Evolutionary conservation across 2,329 filamentous ascomycete genomes (phyloP).

Genomic region (Aspergillus unguis): DNA sequence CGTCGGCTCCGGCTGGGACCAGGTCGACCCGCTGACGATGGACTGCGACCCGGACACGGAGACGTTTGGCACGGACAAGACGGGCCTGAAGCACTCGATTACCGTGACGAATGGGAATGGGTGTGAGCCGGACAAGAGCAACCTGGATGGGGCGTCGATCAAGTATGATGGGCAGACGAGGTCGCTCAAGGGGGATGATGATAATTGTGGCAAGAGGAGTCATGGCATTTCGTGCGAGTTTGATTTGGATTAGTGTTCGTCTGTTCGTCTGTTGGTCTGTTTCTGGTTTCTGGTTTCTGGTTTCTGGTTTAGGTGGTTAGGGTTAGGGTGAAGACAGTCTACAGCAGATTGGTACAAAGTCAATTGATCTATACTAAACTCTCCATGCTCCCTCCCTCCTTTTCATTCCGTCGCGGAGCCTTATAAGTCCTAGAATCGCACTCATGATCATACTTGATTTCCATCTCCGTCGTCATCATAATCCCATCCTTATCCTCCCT

Average conservation of each 20-base stretch:
- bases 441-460: too few relatives aligned
- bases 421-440: too few relatives aligned
- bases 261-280: too few relatives aligned
- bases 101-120: background rate
- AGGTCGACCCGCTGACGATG: background rate
- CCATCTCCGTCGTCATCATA: background rate
- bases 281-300: too few relatives aligned
- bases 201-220: background rate
- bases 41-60: background rate
- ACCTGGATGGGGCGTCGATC: background rate
- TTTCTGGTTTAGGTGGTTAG: too few relatives aligned
- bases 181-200: background rate
- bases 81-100: background rate
- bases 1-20: background rate
- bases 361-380: too few relatives aligned
- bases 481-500: background rate
- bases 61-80: background rate
- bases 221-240: background rate
- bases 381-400: too few relatives aligned
- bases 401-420: too few relatives aligned
- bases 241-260: background rate
- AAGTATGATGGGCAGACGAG: background rate
- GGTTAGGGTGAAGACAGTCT: too few relatives aligned
- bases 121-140: background rate
- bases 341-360: too few relatives aligned